phyloP scores from a whole-genome alignment of 2,329 filamentous ascomycete genomes.

The Nemania abortiva region DNA sequence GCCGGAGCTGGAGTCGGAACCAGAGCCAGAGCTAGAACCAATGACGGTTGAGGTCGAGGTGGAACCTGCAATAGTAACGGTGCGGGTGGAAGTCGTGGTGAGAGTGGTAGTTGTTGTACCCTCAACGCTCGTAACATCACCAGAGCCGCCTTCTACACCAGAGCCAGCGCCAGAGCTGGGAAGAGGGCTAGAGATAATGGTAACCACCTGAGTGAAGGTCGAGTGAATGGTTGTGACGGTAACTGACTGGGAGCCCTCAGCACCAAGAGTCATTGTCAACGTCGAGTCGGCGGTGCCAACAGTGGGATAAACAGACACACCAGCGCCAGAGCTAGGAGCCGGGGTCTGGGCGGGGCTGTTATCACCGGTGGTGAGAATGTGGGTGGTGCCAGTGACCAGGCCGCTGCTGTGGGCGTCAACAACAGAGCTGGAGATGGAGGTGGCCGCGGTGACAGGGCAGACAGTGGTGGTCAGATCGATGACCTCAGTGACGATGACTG shows the following conservation, averaged over 20 bases:
- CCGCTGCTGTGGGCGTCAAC: constrained; percentile 51
- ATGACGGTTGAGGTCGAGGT: constrained; percentile 35
- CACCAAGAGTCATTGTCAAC: constrained; percentile 48
- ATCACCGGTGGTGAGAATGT: constrained; percentile 40
- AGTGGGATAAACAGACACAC: constrained; percentile 29
- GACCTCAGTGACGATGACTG: constrained; percentile 52
- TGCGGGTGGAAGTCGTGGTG: constrained; percentile 50
- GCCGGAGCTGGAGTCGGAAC: constrained; percentile 36
- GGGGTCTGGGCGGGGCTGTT: constrained; percentile 39
- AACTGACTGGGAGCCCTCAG: constrained; percentile 47
- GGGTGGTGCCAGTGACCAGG: constrained; percentile 48
- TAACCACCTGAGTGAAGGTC: constrained; percentile 48
- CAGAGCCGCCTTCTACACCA: constrained; percentile 29
- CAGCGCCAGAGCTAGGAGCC: constrained; percentile 34
- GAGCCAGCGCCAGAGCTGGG: constrained; percentile 31
- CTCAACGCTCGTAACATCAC: constrained; percentile 34
- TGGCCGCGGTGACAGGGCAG: constrained; percentile 53
- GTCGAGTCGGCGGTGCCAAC: constrained; percentile 35
- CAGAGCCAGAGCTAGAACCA: constrained; percentile 35
- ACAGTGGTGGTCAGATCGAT: constrained; percentile 54
- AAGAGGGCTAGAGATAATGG: constrained; percentile 43
- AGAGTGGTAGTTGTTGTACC: constrained; percentile 50
- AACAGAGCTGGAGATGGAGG: constrained; percentile 50
- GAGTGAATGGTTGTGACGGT: constrained; percentile 50
- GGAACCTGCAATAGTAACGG: constrained; percentile 47